Base-by-base conservation (phyloP, 805 yeast genomes). In the Hanseniaspora pseudoguilliermondii region DNA sequence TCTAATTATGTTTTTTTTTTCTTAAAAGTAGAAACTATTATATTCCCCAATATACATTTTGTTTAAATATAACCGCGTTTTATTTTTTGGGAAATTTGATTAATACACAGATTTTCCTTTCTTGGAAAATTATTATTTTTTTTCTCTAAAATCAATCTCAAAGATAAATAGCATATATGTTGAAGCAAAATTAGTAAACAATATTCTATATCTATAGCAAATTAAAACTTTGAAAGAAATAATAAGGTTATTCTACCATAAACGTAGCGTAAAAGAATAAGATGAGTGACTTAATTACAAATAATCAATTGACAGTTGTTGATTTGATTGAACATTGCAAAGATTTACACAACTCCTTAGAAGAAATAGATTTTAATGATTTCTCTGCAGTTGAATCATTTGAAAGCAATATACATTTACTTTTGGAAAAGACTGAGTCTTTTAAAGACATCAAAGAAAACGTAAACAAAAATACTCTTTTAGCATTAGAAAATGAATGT, bases 371-470 rank as follows among this genome's bases (percentile, higher is more conserved):
- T 6, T 29, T 40, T n/a, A 27, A 48, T 11, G 35, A 42, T 29
- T 47, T 40, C 16, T 49, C 47, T 27, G 54, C 46, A 23, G 15
- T 50, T 18, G 18, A 29, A 13, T 15, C 36, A 15, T 58, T 64
- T 8, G 53, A 54, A 5, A 57, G 57, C 39, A 61, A 60, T 50
- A 44, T 67, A 3, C 59, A 57, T 18, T 63, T 66, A 0, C 54
- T 69, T 10, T 55, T 63, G n/a, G 70, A 71, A 0, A 56, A 67
- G 29, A 67, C 69, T 0, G 72, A 69, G 56, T 63, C 69, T 23
- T 63, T 65, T 47, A 68, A 66, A 23, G 57, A 67, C 8, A 57
- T 66, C 4, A 60, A 70, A 23, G 61, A 68, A 49, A 59, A 64
- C 0, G 60, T 34, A 13, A 10, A 5, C 27, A 15, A 61, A 0